Evolutionary conservation across 2,329 filamentous ascomycete genomes (phyloP).

Genomic region (Neonectria hederae): DNA sequence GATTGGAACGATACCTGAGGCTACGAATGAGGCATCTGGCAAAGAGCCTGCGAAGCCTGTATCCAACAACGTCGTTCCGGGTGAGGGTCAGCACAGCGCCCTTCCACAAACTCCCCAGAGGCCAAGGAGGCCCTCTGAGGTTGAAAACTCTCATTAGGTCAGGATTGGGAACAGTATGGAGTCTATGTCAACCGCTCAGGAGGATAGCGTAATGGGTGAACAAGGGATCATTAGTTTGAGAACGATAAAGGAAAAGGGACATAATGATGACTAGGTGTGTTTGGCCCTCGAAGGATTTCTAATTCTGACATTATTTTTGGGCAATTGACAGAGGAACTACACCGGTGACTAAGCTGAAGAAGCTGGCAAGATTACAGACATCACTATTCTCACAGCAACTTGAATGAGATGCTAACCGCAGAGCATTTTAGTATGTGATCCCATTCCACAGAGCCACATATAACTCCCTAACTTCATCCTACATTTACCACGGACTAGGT

Average conservation of each 20-base stretch:
- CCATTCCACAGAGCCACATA: no score
- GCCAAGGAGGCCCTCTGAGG: not conserved
- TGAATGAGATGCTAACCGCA: no score
- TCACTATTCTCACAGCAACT: no score
- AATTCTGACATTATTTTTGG: not conserved
- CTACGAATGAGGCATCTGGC: not conserved
- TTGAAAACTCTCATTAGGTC: not conserved
- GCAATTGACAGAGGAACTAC: not conserved
- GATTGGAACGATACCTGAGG: constrained; percentile 13
- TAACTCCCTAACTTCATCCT: no score
- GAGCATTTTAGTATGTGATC: no score
- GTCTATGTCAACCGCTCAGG: not conserved
- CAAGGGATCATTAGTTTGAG: not conserved
- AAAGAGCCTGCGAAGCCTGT: constrained; percentile 16
- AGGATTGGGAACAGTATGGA: not conserved
- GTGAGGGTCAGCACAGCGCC: constrained; percentile 24
- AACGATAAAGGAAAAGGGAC: not conserved
- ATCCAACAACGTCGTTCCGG: constrained; percentile 18
- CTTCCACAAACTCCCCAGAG: constrained; percentile 21
- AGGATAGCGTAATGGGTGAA: not conserved
- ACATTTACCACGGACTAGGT: no score
- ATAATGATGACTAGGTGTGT: not conserved
- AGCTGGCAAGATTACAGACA: not conserved
- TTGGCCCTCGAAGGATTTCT: not conserved
- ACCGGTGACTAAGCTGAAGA: not conserved